These are phyloP conservation scores for Penicillium turbatum DNA, from an alignment of 495 filamentous ascomycete species.

Conservation along the genomic window DNA sequence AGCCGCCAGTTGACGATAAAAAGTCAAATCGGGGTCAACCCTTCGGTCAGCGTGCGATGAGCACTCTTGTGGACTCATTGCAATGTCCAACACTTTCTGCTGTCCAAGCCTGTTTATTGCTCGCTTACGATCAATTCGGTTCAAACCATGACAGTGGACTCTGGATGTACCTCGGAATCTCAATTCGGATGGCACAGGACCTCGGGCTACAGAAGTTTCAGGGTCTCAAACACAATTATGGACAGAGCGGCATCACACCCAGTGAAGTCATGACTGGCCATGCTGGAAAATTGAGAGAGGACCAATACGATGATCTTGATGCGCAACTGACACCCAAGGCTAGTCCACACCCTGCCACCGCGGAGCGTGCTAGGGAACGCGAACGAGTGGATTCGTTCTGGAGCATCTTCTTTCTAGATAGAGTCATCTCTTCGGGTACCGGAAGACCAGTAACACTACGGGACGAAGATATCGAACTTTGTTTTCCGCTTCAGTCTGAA, in stretches of 20 bases:
- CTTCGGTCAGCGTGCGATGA: slow-evolving; percentile 74
- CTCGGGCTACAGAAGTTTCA: slow-evolving; percentile 75
- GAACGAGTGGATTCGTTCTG: slow-evolving; percentile 81
- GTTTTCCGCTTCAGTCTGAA: slow-evolving; percentile 63
- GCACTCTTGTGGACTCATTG: slow-evolving; percentile 68
- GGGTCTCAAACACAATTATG: slow-evolving; percentile 65
- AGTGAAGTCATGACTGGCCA: slow-evolving; percentile 48
- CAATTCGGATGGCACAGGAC: slow-evolving; percentile 83
- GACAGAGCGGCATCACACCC: slow-evolving; percentile 49
- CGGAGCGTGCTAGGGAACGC: slow-evolving; percentile 55
- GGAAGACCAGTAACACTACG: slow-evolving; percentile 74
- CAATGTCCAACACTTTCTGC: slow-evolving; percentile 73
- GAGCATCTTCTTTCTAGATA: slow-evolving; percentile 80
- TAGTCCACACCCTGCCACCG: slow-evolving; percentile 20
- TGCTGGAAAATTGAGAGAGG: slow-evolving; percentile 39
- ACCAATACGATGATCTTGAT: slow-evolving; percentile 42
- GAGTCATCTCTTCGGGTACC: slow-evolving; percentile 80
- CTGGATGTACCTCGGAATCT: slow-evolving; percentile 85
- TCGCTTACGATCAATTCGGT: slow-evolving; percentile 84
- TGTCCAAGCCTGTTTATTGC: slow-evolving; percentile 72
- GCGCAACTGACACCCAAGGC: slow-evolving; percentile 21
- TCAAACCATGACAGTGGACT: slow-evolving; percentile 80
- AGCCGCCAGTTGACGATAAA: slow-evolving; percentile 32
- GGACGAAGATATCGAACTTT: slow-evolving; percentile 75
- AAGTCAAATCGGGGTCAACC: slow-evolving; percentile 57